Base-by-base conservation (phyloP, 202 grass and related monocot species). In the Alloteropsis angusta region DNA sequence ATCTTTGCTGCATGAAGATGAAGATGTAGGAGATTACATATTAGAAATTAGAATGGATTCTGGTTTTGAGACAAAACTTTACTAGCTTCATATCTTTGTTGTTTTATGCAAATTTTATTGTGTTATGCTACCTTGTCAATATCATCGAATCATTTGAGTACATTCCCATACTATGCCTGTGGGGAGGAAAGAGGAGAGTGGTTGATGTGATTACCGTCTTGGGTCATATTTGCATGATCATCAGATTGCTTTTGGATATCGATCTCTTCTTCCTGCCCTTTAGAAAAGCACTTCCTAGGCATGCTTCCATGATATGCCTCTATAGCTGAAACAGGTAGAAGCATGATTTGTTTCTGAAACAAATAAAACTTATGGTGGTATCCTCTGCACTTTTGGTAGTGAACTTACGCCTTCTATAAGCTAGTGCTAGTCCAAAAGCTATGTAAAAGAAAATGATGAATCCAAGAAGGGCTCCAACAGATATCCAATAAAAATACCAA, bases 401-500 rank as follows among this genome's bases (percentile, higher is more conserved):
- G 62, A 75, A 82, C 83, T 71, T 85, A 94, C 88, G 72, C 18
- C 41, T 89, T 82, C 44, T 94, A 23, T 85, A 87, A 84, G 73
- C 81, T 66, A 94, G 77, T 22, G 86, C 72, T 70, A 94, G 53
- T 57, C 86, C 83, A 77, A 91, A 94, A 52, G 71, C 83, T 9
- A 85, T 75, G 67, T 91, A 87, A 53, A 94, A 78, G 23, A 91
- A 38, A 57, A 91, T 1, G 49, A 76, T 83, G 42, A 18, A 85
- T 59, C 84, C 88, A 25, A 94, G 18, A 34, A 94, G 44, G 45
- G 92, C 92, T 62, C 80, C 92, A 28, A 94, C 36, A 53, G 85
- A 81, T 80, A 91, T 94, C 92, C 88, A 94, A 57, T 94, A 94
- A 62, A 79, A 91, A 57, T 85, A 7, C 58, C 72, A 79, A 65